Base-by-base conservation (phyloP, 495 filamentous ascomycete genomes). In the Aspergillus hancockii region DNA sequence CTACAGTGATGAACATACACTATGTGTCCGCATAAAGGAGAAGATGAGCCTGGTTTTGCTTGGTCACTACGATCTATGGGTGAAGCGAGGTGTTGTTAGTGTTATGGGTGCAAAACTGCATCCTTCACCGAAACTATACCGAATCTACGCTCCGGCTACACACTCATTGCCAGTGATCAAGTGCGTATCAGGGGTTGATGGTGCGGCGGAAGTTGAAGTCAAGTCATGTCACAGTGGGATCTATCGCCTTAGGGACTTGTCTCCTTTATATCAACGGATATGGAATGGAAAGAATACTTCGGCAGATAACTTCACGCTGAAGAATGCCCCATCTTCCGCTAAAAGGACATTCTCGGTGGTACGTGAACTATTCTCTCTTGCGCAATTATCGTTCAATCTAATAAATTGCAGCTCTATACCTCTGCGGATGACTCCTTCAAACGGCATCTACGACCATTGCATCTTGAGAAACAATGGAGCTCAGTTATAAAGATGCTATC, bases 81-180 rank as follows among this genome's bases (percentile, higher is more conserved):
- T 93, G 3, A 79, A 77, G 45, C 79, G 85, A 53, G 85, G 87
- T 25, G 81, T 86, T 40, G 74, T 92, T 23, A 83, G 83, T 60
- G 58, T 89, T 19, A 77, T 82, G 63, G 91, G 91, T 4, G 86
- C 89, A 0, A 84, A 81, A 19, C 59, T 95, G 8, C 76, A 76
- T 34, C 68, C 82, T 9, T 82, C 81, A 0, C 73, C 81, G 16
- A 64, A 67, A 2, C 52, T 80, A 0, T 80, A 87, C 59, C 79
- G 85, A 69, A 81, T 93, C 9, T 88, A 87, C 75, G 88, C 88
- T 31, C 88, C 90, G 12, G 85, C 82, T 38, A 92, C 88, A 9
- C 90, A 94, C 70, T 86, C 90, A 7, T 74, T 94, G 16, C 90
- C 91, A 1, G 79, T 88, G 10, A 83, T 96, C 49, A 80, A 85